A percentile compares a stretch with the other conserved stretches of the same genome.
Evolutionary conservation across 345 rosid species (phyloP).

Genomic region (Viola odorata): DNA sequence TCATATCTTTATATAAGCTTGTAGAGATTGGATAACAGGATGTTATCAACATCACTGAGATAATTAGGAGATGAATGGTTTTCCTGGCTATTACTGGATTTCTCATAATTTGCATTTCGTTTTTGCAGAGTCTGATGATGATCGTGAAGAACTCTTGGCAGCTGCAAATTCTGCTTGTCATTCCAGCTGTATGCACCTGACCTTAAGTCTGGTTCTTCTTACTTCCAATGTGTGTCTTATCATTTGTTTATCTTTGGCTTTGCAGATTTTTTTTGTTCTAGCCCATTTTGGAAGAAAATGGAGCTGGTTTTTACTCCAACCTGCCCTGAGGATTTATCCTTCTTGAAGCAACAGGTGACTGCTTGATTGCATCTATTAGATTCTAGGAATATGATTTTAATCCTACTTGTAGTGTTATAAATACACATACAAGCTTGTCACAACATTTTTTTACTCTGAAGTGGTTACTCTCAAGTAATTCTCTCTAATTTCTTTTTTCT

Average conservation of each 20-base stretch:
- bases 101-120: slow-evolving; percentile 6
- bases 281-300: slow-evolving; percentile 47
- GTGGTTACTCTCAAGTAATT: background rate
- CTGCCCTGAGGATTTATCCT: slow-evolving; percentile 29
- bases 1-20: background rate
- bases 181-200: slow-evolving; percentile 38
- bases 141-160: slow-evolving; percentile 46
- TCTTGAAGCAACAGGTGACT: slow-evolving; percentile 45
- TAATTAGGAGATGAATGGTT: background rate
- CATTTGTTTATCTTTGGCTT: slow-evolving; percentile 3
- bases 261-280: slow-evolving; percentile 43
- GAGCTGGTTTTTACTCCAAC: slow-evolving; percentile 35
- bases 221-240: background rate
- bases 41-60: background rate
- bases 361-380: slow-evolving; percentile 2
- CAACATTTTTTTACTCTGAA: background rate
- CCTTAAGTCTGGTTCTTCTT: background rate
- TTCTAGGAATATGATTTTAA: slow-evolving; percentile 5
- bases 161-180: slow-evolving; percentile 45
- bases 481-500: background rate
- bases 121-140: slow-evolving; percentile 48
- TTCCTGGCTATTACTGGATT: slow-evolving; percentile 2
- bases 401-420: background rate
- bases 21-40: background rate
- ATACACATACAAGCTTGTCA: background rate